Evolutionary conservation across 2,329 filamentous ascomycete species (phyloP), one percentile per base, ranked within the genome.

Genomic region (Amphichorda felina): DNA sequence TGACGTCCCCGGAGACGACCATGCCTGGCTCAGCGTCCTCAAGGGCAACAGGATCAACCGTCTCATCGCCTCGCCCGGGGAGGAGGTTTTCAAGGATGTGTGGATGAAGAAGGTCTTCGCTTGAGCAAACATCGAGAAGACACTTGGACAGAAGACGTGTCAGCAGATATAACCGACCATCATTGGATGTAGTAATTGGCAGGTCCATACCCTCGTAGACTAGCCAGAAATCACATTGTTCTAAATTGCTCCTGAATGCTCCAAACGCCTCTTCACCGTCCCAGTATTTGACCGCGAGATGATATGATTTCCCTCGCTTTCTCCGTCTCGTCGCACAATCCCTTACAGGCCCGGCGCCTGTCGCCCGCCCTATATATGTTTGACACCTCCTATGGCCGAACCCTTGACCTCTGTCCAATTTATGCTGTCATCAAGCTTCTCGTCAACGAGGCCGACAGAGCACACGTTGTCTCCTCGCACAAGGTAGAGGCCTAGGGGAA

Each of bases 381-480:
- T 95, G 49, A 87, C 88, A 36, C 77, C 78, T 39, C 85, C 85
- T 49, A 96, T 82, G 21, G 82, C 76, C 40, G 79, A 76, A 4
- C 89, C 89, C 54, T 82, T 81, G 27, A 98, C 91, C 57, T 93
- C 79, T 15, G 72, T 70, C 91, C 91, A 98, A 61, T 95, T 80
- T 53, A 98, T 96, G 48, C 81, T 87, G 27, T 70, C 72, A 60
- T 98, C 91, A 40, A 96, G 65, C 47, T 82, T 72, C 59, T 94
- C 88, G 56, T 98, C 87, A 22, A 98, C 79, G 38, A 93, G 66
- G 2, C 91, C 91, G 39, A 91, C 83, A 13, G 93, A 70, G 42
- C 87, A 88, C 33, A 98, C 89, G 51, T 93, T 95, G 56, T 98
- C 91, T 35, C 91, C 91, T 40, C 91, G 75, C 38, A 98, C 83